Evolutionary conservation across 768 basidiomycete genomes (phyloP), one percentile per base, ranked within the genome.

Genomic region (Cyclocybe aegerita): DNA sequence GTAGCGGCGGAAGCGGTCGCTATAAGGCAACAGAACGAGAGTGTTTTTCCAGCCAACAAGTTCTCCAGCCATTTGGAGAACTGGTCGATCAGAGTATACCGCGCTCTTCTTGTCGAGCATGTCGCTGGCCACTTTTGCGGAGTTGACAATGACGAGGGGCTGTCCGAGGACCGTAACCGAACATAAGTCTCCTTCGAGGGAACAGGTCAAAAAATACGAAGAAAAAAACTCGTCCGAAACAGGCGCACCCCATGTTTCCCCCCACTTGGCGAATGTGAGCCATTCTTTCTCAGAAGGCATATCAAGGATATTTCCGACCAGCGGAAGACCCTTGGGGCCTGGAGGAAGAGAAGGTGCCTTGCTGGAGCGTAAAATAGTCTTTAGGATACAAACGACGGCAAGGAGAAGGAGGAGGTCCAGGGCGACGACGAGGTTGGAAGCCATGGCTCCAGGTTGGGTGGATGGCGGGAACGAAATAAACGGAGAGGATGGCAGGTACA

Each of bases 11-110:
- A 81, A 78, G 41, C 79, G 76, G 57, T 80, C 77, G 49, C 78
- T 76, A 51, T 80, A 82, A n/a, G 76, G 78, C n/a, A 81, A 62
- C 39, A 82, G 71, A 15, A 76, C 79, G 23, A 81, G 71, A 0
- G 77, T 76, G 47, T 80, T 77, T 51, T 79, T 81, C 80, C 80
- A 82, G 36, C 80, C 80, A 30, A 78, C 72, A 15, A 82, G 70
- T 56, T 81, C 78, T 30, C 79, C 80, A 32, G 72, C 79, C 79
- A 80, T 77, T 49, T 75, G 72, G 10, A 77, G 62, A 41, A 65
- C 66, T 42, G 85, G 85, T n/a, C 85, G 79, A 56, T 86, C 85
- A 14, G 85, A 86, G 62, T 86, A 86, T 38, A 80, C 74, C 23
- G 79, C 71, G 52, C 81, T 82, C 58, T 83, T 83, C 67, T 83